A percentile compares a stretch with the other conserved stretches of the same genome.
Evolutionary conservation across 1,284 basidiomycete genomes (phyloP).

Genomic region (Ceratobasidium sp.): DNA sequence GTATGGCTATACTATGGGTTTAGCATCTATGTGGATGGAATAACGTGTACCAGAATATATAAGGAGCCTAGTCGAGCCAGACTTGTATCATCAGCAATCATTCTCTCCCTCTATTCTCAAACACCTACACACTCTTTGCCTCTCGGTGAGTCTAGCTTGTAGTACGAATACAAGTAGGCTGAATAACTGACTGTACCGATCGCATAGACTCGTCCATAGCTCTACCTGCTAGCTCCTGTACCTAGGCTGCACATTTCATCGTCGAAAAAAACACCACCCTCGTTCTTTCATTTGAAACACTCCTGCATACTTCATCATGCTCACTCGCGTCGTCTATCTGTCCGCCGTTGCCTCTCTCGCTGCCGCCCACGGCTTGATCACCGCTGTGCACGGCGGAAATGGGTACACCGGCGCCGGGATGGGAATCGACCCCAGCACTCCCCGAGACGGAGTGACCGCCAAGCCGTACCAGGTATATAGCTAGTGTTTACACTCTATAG

Average conservation of each 20-base stretch:
- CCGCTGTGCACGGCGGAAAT: conserved; percentile 49
- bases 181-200: neutral
- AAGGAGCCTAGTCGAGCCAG: neutral
- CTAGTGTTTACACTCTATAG: conserved; percentile 44
- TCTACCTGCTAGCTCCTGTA: neutral
- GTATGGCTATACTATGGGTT: neutral
- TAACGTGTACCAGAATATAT: neutral
- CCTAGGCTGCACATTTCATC: conserved; percentile 22
- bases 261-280: neutral
- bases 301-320: conserved; percentile 11
- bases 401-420: conserved; percentile 47
- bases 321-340: conserved; percentile 33
- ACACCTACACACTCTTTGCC: conserved; percentile 2
- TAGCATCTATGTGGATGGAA: no score
- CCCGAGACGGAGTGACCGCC: conserved; percentile 47
- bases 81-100: neutral
- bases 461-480: conserved; percentile 46
- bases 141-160: conserved; percentile 1
- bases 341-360: conserved; percentile 33
- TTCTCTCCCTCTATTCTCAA: neutral
- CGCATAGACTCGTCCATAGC: conserved; percentile 15
- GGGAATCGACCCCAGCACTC: conserved; percentile 49
- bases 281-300: neutral
- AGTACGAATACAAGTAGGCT: neutral
- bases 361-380: conserved; percentile 48